Conservation (phyloP, 23 red algal genomes). For the Chondrus crispus region DNA sequence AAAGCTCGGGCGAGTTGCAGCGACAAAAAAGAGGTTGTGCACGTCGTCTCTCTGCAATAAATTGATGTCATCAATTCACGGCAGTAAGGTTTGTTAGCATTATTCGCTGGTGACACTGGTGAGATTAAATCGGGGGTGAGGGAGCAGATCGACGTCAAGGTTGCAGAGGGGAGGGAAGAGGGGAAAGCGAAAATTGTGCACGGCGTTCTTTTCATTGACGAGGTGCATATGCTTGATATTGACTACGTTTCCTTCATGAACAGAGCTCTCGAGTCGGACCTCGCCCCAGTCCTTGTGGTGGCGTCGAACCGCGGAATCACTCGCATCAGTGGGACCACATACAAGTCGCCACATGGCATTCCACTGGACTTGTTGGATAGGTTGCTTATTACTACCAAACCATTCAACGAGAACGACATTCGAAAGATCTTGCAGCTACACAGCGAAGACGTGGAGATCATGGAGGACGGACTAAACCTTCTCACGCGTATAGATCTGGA, state of each 20-base stretch:
- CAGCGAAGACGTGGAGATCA: slow-evolving; percentile 78
- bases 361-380: slow-evolving; percentile 89
- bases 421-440: slow-evolving; percentile 72
- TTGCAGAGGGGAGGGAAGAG: slow-evolving; percentile 83
- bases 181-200: slow-evolving; percentile 85
- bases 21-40: slow-evolving; percentile 77
- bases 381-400: slow-evolving; percentile 88
- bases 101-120: slow-evolving; percentile 95
- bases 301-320: slow-evolving; percentile 89
- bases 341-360: slow-evolving; percentile 81
- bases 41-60: slow-evolving; percentile 89
- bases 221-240: slow-evolving; percentile 98
- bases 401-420: slow-evolving; percentile 69
- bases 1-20: slow-evolving; percentile 92
- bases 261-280: slow-evolving; percentile 74
- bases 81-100: slow-evolving; percentile 92
- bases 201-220: slow-evolving; percentile 96
- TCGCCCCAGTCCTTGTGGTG: slow-evolving; percentile 86
- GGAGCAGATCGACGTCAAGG: slow-evolving; percentile 84
- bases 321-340: slow-evolving; percentile 79
- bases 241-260: slow-evolving; percentile 96
- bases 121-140: slow-evolving; percentile 93
- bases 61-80: slow-evolving; percentile 98
- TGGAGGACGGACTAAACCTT: slow-evolving; percentile 56
- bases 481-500: slow-evolving; percentile 83